phyloP scores from a whole-genome alignment of 2,329 filamentous ascomycete genomes.

The Sporothrix brunneoviolacea region DNA sequence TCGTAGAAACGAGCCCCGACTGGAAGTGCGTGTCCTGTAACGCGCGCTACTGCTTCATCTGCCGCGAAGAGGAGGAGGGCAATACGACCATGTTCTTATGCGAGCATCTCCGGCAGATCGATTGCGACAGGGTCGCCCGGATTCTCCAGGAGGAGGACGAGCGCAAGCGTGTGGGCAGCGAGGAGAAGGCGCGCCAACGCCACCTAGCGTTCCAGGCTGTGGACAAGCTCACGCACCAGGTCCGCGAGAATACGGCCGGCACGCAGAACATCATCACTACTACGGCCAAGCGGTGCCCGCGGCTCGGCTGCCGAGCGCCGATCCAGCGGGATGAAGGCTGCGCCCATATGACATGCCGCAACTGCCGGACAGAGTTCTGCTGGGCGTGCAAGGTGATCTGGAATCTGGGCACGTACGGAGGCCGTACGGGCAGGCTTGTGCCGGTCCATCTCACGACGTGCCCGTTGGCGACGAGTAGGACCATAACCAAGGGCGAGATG shows the following conservation, averaged over 20 bases:
- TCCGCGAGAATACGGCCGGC: neutral
- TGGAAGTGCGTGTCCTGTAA: neutral
- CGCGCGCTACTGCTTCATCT: neutral
- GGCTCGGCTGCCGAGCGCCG: constrained; percentile 16
- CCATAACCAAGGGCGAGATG: neutral
- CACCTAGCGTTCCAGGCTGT: neutral
- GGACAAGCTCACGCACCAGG: neutral
- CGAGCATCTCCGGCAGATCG: neutral
- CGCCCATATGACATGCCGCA: constrained; percentile 34
- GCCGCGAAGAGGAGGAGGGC: neutral
- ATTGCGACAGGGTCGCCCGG: neutral
- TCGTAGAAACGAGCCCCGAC: neutral
- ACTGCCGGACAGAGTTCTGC: constrained; percentile 32
- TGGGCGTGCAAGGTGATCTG: constrained; percentile 23
- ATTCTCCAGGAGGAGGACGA: neutral
- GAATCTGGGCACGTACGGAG: neutral
- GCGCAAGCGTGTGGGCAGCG: neutral
- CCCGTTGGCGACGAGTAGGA: neutral
- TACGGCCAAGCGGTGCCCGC: constrained; percentile 23
- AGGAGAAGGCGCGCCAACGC: neutral
- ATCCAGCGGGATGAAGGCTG: constrained; percentile 29
- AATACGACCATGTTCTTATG: neutral
- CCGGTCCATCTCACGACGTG: neutral
- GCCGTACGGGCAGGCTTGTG: neutral
- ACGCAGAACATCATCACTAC: constrained; percentile 8